A percentile compares a stretch with the other conserved stretches of the same genome.
phyloP scores from a whole-genome alignment of 2,329 filamentous ascomycete species.

The Colletotrichum shisoi region DNA sequence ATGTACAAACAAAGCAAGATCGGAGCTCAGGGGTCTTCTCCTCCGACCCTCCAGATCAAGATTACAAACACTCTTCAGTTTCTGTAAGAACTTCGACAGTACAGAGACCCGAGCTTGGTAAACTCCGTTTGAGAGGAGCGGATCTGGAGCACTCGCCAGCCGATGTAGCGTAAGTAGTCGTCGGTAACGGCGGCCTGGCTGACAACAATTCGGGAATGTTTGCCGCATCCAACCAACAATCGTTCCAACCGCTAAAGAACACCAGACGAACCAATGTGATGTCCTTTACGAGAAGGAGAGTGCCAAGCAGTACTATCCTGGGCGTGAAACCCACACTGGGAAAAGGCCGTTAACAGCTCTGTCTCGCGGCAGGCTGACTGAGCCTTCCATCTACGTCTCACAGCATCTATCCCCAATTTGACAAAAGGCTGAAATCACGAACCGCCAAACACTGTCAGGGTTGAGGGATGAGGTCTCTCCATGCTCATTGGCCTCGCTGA shows the following conservation, averaged over 20 bases:
- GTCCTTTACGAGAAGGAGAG: background rate
- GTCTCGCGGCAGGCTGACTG: background rate
- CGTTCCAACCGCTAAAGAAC: background rate
- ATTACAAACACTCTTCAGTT: background rate
- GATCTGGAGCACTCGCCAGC: background rate
- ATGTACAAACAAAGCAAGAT: constrained; percentile 32
- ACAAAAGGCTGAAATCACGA: background rate
- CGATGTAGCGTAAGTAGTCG: too few species aligned
- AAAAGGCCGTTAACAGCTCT: background rate
- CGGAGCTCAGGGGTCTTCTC: constrained; percentile 3
- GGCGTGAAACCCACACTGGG: background rate
- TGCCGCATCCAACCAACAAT: too few species aligned
- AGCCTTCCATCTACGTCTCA: background rate
- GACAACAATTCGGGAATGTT: background rate
- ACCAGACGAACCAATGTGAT: background rate
- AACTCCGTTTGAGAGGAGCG: background rate
- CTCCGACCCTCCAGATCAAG: background rate
- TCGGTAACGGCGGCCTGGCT: too few species aligned
- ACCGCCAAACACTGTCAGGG: background rate
- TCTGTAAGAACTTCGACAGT: too few species aligned
- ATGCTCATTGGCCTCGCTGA: background rate
- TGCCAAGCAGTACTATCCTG: background rate
- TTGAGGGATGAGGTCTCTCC: constrained; percentile 4
- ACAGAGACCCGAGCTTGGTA: background rate
- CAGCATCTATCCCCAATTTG: background rate